Conservation (phyloP, 2,329 filamentous ascomycete genomes). For the Fusarium xylarioides region DNA sequence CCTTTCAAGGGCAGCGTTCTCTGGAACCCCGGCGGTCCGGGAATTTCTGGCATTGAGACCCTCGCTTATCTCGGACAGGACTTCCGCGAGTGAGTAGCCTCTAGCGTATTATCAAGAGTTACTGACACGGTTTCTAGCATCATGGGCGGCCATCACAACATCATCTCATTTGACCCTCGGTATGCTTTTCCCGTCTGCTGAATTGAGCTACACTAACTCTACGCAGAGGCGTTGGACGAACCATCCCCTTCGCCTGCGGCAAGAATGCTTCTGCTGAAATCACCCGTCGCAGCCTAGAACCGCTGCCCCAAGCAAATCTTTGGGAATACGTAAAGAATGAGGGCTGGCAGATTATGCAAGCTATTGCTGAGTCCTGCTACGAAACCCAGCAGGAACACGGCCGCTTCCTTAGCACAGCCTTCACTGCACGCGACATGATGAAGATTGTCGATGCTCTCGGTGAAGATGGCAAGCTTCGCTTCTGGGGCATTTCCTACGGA, state of each 20-base stretch:
- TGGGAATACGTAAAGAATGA: slow-evolving; percentile 20
- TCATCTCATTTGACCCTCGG: slow-evolving; percentile 37
- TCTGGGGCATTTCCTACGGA: slow-evolving; percentile 46
- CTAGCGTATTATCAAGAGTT: rapidly evolving
- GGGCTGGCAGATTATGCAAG: not conserved
- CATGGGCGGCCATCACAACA: slow-evolving; percentile 21
- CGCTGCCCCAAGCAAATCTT: slow-evolving; percentile 6
- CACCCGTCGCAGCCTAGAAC: not conserved
- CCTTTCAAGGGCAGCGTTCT: slow-evolving; percentile 50
- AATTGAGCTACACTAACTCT: not conserved
- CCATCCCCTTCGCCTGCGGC: slow-evolving; percentile 28
- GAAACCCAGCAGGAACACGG: slow-evolving; percentile 39
- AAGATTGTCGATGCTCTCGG: slow-evolving; percentile 50
- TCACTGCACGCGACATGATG: slow-evolving; percentile 52
- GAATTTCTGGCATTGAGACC: slow-evolving; percentile 29
- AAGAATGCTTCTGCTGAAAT: not conserved
- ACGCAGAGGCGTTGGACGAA: slow-evolving; percentile 23
- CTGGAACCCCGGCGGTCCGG: slow-evolving; percentile 52
- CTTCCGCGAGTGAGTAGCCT: slow-evolving; percentile 4
- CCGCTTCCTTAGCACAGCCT: slow-evolving; percentile 46
- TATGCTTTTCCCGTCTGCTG: not conserved
- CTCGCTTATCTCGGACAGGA: slow-evolving; percentile 15
- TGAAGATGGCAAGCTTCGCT: slow-evolving; percentile 48
- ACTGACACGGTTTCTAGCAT: slow-evolving; percentile 4
- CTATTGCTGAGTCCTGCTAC: slow-evolving; percentile 36